These are phyloP conservation scores for Diaporthe sp. DNA, from an alignment of 2,329 filamentous ascomycete genomes.

Conservation along the genomic window DNA sequence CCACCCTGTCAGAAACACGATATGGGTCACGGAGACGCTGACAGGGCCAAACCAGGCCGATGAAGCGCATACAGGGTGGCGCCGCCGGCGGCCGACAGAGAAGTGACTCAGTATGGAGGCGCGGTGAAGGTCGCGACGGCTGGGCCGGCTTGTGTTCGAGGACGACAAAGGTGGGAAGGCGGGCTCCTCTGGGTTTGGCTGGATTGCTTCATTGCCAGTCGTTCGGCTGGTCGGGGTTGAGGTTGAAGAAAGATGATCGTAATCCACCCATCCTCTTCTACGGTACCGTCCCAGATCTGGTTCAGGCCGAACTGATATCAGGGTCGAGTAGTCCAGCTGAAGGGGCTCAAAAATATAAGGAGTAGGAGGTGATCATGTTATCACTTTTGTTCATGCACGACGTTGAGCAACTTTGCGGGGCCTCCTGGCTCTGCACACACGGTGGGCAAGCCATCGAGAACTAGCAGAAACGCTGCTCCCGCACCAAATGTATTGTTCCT, in stretches of 20 bases:
- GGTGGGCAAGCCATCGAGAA: not conserved
- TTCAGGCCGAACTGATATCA: not conserved
- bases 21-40: not conserved
- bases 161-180: not conserved
- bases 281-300: not conserved
- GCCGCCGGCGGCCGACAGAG: too few relatives aligned
- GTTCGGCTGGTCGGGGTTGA: not conserved
- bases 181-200: not conserved
- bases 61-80: too few relatives aligned
- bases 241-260: too few relatives aligned
- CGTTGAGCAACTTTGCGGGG: not conserved
- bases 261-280: not conserved
- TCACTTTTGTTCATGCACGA: not conserved
- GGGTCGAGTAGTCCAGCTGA: not conserved
- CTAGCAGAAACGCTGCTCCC: not conserved
- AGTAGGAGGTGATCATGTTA: not conserved
- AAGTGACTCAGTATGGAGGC: too few relatives aligned
- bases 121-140: not conserved
- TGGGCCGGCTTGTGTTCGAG: not conserved
- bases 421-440: not conserved
- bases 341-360: not conserved
- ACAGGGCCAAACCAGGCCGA: not conserved
- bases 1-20: not conserved
- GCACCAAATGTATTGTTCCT: not conserved
- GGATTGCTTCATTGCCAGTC: not conserved